Percentiles rank a stretch among this genome's conserved stretches.
Evolutionary conservation across 2,329 filamentous ascomycete species (phyloP).

Genomic region (Sporothrix humicola): DNA sequence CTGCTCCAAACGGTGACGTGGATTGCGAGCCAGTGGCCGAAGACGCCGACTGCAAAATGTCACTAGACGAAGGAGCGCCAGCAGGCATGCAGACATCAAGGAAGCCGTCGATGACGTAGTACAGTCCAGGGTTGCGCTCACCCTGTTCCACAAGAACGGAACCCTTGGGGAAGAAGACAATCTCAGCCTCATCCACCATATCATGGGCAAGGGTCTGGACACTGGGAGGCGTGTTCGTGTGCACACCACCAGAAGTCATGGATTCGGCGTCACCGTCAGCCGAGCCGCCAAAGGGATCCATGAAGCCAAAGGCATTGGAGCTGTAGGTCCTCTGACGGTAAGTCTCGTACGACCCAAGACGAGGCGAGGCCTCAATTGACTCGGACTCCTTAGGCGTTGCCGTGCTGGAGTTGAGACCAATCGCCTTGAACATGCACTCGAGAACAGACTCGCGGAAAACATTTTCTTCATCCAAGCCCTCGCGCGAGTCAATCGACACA

Average conservation of each 20-base stretch:
- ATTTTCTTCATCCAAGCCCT: constrained; percentile 85
- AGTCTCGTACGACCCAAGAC: constrained; percentile 82
- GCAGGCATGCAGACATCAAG: constrained; percentile 88
- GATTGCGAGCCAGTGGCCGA: constrained; percentile 34
- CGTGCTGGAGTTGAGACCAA: constrained; percentile 76
- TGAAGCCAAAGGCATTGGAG: constrained; percentile 86
- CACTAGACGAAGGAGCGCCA: constrained; percentile 56
- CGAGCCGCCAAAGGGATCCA: constrained; percentile 79
- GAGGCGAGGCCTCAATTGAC: constrained; percentile 84
- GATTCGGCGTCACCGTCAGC: constrained; percentile 87
- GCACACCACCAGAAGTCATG: constrained; percentile 68
- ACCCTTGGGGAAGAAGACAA: constrained; percentile 95
- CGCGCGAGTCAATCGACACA: constrained; percentile 69
- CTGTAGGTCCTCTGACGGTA: constrained; percentile 79
- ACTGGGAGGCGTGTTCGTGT: constrained; percentile 65
- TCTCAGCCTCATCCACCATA: constrained; percentile 89
- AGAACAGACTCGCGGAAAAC: constrained; percentile 88
- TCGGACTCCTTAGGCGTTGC: constrained; percentile 69
- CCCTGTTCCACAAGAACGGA: constrained; percentile 95
- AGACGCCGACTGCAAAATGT: constrained; percentile 47
- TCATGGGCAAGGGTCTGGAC: constrained; percentile 74
- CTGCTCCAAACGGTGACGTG: constrained; percentile 37
- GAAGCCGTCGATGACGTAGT: constrained; percentile 98
- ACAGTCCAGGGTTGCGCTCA: constrained; percentile 92
- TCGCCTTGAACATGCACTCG: constrained; percentile 93